Base-by-base conservation (phyloP, 2,329 filamentous ascomycete species). In the Pestalotiopsis sp. region DNA sequence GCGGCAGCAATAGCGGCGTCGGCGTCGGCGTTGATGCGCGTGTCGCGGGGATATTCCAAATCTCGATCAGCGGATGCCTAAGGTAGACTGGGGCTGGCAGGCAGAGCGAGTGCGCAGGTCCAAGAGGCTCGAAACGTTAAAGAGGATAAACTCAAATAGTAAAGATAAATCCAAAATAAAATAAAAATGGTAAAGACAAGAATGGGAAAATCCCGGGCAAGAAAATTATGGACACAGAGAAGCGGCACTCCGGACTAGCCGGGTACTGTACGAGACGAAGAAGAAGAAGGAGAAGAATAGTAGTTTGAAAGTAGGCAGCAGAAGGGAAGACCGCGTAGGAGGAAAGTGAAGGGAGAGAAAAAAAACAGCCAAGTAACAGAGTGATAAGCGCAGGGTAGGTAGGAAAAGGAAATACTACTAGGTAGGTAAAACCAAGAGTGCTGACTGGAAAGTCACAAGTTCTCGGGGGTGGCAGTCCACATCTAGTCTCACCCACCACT, bases 171-270 rank as follows among this genome's bases (percentile, higher is more conserved):
- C 60, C 23, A 41, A 20, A 63, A 63, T 63, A 25, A 14, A 63
- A 20, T 23, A 36, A 63, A 36, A 39, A 14, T 36, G 31, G 31
- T 36, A 7, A 52, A 52, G 38, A 55, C 11, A 41, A 41, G 31
- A 64, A 55, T 11, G 25, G 57, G 45, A 52, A 52, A 52, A 20
- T 52, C 41, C 20, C 20, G 45, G 45, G 45, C 20, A 20, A 3
- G 45, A 59, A 59, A 66, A 59, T 23, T 59, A 66, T 59, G 52
- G 52, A 60, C 64, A 61, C 25, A 61, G 57, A 66, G 39, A 58
- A 27, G 27, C 45, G 52, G 64, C 64, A 65, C 57, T 52, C 65
- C 65, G 65, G 65, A 25, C 65, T 67, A 67, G 65, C 65, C 65
- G 65, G 65, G 58, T 45, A 63, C 57, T 23, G 57, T 45, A 20